Conservation (phyloP, 306 rosid species). For the Dicorynia guianensis region DNA sequence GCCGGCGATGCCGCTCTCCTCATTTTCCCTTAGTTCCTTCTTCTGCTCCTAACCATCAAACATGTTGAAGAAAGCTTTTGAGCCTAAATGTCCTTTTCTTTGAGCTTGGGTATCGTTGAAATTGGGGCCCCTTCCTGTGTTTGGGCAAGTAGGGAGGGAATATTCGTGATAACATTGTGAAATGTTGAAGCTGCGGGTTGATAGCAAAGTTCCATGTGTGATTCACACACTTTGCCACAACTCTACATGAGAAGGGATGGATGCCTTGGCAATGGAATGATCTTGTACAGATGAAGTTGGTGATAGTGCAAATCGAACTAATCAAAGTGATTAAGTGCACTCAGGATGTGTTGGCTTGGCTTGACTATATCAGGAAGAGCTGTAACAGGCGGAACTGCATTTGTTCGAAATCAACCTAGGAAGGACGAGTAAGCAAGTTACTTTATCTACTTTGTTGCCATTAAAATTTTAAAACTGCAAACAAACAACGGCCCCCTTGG, state of each 20-base stretch:
- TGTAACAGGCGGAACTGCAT: too few relatives aligned
- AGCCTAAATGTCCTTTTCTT: slow-evolving; percentile 14
- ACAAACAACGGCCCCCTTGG: background rate
- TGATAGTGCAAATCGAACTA: background rate
- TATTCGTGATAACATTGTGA: background rate
- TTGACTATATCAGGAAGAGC: too few relatives aligned
- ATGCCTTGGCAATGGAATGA: background rate
- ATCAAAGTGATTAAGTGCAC: too few relatives aligned
- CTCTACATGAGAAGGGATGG: background rate
- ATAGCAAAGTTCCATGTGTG: background rate
- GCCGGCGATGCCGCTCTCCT: too few relatives aligned
- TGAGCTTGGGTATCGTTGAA: background rate
- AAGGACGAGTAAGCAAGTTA: too few relatives aligned
- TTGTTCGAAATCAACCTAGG: too few relatives aligned
- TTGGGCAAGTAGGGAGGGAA: background rate
- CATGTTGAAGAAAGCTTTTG: slow-evolving; percentile 39
- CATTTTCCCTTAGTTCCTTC: too few relatives aligned
- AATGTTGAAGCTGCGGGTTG: slow-evolving; percentile 26
- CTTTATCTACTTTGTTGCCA: too few relatives aligned
- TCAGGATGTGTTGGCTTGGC: background rate
- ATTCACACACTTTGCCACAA: background rate
- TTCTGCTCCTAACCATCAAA: too few relatives aligned
- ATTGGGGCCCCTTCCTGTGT: background rate
- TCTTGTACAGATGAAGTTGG: background rate
- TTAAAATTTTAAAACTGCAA: background rate